A percentile compares a stretch with the other conserved stretches of the same genome.
Evolutionary conservation across 2,329 filamentous ascomycete genomes (phyloP).

Genomic region (Colletotrichum siamense): DNA sequence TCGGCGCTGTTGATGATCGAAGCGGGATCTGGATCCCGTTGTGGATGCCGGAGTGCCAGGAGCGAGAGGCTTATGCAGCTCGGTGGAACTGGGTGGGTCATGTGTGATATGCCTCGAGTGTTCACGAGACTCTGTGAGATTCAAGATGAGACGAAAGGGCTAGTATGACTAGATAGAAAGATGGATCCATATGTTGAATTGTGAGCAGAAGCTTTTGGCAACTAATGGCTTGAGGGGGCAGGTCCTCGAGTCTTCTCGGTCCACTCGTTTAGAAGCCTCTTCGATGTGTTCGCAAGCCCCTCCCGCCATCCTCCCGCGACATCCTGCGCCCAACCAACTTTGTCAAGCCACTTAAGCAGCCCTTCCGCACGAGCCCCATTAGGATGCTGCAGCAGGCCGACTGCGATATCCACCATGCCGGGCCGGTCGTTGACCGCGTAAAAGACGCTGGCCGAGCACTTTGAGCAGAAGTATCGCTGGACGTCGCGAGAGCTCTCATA

Average conservation of each 20-base stretch:
- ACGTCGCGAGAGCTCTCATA: slow-evolving; percentile 49
- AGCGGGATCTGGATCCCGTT: accelerated
- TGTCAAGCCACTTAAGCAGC: slow-evolving; percentile 47
- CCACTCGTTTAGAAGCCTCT: slow-evolving; percentile 16
- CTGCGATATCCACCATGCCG: slow-evolving; percentile 46
- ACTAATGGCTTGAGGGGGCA: not conserved
- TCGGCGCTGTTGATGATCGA: not conserved
- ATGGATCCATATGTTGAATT: not conserved
- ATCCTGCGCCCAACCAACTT: slow-evolving; percentile 35
- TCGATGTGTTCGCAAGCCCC: slow-evolving; percentile 31
- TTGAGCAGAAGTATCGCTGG: slow-evolving; percentile 53
- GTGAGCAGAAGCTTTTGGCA: not conserved
- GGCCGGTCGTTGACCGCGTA: slow-evolving; percentile 44
- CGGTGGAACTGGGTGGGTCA: not conserved
- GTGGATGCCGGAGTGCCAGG: accelerated
- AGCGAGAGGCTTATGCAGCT: not conserved
- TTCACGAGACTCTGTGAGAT: not conserved
- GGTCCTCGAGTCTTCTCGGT: not conserved
- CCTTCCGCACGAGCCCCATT: slow-evolving; percentile 53
- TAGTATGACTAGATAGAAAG: not conserved
- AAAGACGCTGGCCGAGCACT: slow-evolving; percentile 52
- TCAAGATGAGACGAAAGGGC: not conserved
- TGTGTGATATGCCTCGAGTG: not conserved
- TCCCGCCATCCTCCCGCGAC: slow-evolving; percentile 46
- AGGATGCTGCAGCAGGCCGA: slow-evolving; percentile 48